These are phyloP conservation scores for Crithidia bombi DNA, from an alignment of 208 protist species.

Conservation along the genomic window DNA sequence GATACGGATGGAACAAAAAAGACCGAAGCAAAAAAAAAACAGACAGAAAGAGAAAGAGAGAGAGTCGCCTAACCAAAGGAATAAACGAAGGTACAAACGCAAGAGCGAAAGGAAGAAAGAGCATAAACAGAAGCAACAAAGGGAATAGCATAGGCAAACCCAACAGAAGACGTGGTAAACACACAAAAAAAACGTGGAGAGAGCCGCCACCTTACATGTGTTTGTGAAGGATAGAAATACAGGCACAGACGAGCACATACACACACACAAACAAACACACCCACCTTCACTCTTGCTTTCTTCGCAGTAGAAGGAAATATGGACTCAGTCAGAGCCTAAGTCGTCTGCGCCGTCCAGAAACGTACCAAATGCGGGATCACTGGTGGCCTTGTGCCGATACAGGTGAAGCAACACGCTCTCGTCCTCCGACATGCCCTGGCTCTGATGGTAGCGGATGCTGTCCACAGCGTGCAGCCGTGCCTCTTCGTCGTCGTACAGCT, in stretches of 20 bases:
- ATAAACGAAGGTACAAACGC: neutral
- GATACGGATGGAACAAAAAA: neutral
- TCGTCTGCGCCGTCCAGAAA: conserved; percentile 7
- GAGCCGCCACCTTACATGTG: no score
- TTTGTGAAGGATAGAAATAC: no score
- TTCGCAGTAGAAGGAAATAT: neutral
- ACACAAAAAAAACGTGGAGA: no score
- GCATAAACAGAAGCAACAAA: no score
- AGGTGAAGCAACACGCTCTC: conserved; percentile 11
- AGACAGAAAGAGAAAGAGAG: neutral
- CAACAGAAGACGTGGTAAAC: no score
- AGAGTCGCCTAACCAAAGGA: conserved; percentile 1
- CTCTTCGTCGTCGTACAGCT: neutral
- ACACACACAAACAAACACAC: conserved; percentile 1
- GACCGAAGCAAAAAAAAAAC: conserved; percentile 3
- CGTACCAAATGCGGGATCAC: conserved; percentile 7
- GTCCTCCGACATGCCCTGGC: conserved; percentile 6
- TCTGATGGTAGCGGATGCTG: conserved; percentile 11
- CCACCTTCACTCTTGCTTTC: no score
- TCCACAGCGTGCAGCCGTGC: neutral
- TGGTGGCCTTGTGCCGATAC: conserved; percentile 6
- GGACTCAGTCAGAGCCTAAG: neutral
- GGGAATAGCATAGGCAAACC: no score
- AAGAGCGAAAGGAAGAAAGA: conserved; percentile 9
- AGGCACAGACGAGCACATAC: no score